Conservation (phyloP, 176 grass and related monocot species). For the Saccharum spontaneum region DNA sequence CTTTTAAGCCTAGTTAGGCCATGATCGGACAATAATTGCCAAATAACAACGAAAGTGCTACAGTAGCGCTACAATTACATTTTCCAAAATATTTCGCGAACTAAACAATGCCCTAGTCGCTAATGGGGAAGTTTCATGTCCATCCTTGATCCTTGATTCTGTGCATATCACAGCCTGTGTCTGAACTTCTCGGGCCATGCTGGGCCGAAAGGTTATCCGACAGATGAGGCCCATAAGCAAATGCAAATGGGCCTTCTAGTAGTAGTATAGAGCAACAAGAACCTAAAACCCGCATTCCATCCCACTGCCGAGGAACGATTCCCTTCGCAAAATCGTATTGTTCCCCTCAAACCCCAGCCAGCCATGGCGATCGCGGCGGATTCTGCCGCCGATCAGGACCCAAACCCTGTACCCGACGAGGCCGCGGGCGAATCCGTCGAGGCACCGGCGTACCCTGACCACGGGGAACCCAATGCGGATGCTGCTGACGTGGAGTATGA, state of each 20-base stretch:
- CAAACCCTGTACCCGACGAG: conserved; percentile 9
- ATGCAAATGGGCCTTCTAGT: neutral
- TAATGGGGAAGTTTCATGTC: neutral
- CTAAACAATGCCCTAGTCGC: no score
- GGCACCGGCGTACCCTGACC: neutral
- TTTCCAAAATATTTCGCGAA: no score
- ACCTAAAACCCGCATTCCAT: neutral
- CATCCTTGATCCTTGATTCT: no score
- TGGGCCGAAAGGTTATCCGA: neutral
- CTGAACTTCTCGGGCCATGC: neutral
- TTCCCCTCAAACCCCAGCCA: conserved; percentile 8
- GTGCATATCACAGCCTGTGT: neutral
- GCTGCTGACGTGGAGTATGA: conserved; percentile 37
- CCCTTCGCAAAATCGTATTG: neutral
- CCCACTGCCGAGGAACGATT: neutral
- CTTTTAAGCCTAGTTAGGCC: no score
- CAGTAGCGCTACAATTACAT: no score
- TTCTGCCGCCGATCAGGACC: conserved; percentile 26
- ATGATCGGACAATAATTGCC: no score
- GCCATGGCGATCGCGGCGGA: conserved; percentile 27
- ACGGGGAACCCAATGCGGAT: conserved; percentile 25
- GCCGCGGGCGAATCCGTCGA: neutral
- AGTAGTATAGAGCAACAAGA: neutral
- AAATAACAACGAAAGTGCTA: no score
- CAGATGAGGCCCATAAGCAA: neutral